Percentiles rank a stretch among this genome's conserved stretches.
phyloP scores from a whole-genome alignment of 2,329 filamentous ascomycete genomes.

The Phoma sp. region DNA sequence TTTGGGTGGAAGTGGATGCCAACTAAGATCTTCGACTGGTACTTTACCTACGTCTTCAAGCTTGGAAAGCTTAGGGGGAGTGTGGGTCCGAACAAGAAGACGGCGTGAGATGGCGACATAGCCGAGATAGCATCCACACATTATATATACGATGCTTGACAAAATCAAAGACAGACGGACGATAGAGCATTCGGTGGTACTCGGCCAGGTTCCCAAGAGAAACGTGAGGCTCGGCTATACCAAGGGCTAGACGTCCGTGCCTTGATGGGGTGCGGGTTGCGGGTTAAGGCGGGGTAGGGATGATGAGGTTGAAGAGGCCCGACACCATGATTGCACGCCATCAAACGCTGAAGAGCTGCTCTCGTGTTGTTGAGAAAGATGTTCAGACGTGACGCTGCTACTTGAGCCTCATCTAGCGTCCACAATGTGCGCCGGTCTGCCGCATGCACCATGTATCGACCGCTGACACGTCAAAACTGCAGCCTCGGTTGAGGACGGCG shows the following conservation, averaged over 20 bases:
- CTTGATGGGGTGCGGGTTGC: slow-evolving; percentile 7
- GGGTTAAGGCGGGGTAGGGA: slow-evolving; percentile 17
- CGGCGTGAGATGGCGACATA: neutral
- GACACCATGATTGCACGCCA: neutral
- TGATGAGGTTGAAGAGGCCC: neutral
- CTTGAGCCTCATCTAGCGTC: slow-evolving; percentile 14
- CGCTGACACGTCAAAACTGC: slow-evolving; percentile 20
- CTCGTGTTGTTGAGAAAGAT: neutral
- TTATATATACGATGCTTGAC: too few species aligned
- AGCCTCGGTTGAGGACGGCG: slow-evolving; percentile 44
- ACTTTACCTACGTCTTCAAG: slow-evolving; percentile 60
- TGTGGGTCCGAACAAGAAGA: slow-evolving; percentile 41
- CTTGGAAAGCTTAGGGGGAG: slow-evolving; percentile 55
- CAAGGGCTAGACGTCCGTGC: slow-evolving; percentile 6
- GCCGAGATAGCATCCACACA: too few species aligned
- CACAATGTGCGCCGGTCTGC: neutral
- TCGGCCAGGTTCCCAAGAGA: slow-evolving; percentile 1
- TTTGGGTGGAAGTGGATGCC: slow-evolving; percentile 58
- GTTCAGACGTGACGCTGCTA: neutral
- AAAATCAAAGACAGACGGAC: neutral
- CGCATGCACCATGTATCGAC: neutral
- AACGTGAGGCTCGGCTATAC: slow-evolving; percentile 11
- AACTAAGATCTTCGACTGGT: slow-evolving; percentile 48
- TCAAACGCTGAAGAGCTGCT: too few species aligned
- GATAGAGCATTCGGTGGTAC: neutral